A percentile compares a stretch with the other conserved stretches of the same genome.
These are phyloP conservation scores for Podospora sp. DNA, from an alignment of 495 filamentous ascomycete species.

Conservation along the genomic window DNA sequence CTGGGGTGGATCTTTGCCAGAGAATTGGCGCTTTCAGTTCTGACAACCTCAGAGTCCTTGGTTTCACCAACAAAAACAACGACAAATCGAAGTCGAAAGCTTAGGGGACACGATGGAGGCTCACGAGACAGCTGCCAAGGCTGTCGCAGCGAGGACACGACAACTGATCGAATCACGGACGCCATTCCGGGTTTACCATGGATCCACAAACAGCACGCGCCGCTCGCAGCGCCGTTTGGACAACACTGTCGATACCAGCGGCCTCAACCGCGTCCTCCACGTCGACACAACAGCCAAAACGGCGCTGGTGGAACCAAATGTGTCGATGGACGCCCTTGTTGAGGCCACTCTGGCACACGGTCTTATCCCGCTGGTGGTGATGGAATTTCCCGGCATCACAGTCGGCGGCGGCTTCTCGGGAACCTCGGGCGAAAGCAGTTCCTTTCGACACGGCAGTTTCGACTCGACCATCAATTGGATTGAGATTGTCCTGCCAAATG, in stretches of 20 bases:
- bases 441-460: slow-evolving; percentile 63
- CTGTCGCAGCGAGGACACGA: slow-evolving; percentile 6
- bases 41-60: no score
- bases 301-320: slow-evolving; percentile 65
- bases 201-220: slow-evolving; percentile 75
- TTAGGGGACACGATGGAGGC: not conserved
- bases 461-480: slow-evolving; percentile 57
- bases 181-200: slow-evolving; percentile 72
- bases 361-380: slow-evolving; percentile 60
- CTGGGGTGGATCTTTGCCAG: no score
- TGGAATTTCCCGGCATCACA: slow-evolving; percentile 69
- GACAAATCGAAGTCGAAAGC: no score
- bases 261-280: slow-evolving; percentile 55
- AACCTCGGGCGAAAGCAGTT: slow-evolving; percentile 62
- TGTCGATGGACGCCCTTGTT: slow-evolving; percentile 63
- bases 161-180: slow-evolving; percentile 7
- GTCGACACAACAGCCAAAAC: slow-evolving; percentile 49
- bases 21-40: no score
- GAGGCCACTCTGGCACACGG: slow-evolving; percentile 52
- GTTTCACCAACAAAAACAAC: no score
- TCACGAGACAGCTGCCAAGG: slow-evolving; percentile 4
- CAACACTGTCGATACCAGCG: slow-evolving; percentile 57
- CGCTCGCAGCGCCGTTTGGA: slow-evolving; percentile 39
- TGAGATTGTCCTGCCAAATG: slow-evolving; percentile 61
- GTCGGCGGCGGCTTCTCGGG: slow-evolving; percentile 66